A percentile compares a stretch with the other conserved stretches of the same genome.
phyloP scores from a whole-genome alignment of 164 flowering plant species.

The Magnolia officinalis region DNA sequence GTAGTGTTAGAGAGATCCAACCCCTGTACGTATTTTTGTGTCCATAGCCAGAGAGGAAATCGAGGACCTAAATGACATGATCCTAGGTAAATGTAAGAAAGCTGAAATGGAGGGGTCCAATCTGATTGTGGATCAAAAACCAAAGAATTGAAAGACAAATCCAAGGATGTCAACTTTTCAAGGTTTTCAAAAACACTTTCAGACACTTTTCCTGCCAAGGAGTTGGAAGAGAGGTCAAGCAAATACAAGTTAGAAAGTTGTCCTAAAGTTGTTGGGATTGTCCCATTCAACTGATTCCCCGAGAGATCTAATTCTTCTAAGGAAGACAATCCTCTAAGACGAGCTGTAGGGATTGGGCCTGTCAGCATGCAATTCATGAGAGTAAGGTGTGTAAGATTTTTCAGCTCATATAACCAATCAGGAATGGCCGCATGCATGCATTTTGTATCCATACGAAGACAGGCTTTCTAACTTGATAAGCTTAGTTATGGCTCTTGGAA shows the following conservation, averaged over 20 bases:
- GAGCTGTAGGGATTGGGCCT: neutral
- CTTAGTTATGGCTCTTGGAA: neutral
- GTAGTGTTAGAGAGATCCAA: neutral
- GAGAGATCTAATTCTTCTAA: neutral
- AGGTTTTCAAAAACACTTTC: slow-evolving; percentile 10
- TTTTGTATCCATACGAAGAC: no score
- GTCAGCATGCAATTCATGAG: no score
- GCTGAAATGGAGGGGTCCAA: slow-evolving; percentile 14
- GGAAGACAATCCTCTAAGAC: slow-evolving; percentile 1
- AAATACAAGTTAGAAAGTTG: slow-evolving; percentile 9
- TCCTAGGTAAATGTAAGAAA: neutral
- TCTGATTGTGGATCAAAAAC: neutral
- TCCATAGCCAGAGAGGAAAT: slow-evolving; percentile 17
- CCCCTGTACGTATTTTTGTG: slow-evolving; percentile 5
- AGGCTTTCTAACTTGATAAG: no score
- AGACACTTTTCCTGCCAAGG: slow-evolving; percentile 13
- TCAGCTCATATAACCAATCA: no score
- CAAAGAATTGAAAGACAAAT: neutral
- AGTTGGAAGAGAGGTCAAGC: slow-evolving; percentile 7
- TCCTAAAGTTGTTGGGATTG: slow-evolving; percentile 18
- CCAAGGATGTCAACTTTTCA: neutral
- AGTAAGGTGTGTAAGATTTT: no score
- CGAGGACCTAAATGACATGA: slow-evolving; percentile 5
- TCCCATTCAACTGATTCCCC: slow-evolving; percentile 13
- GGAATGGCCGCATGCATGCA: no score